Base-by-base conservation (phyloP, 1,284 basidiomycete genomes). In the Apiotrichum brassicae region DNA sequence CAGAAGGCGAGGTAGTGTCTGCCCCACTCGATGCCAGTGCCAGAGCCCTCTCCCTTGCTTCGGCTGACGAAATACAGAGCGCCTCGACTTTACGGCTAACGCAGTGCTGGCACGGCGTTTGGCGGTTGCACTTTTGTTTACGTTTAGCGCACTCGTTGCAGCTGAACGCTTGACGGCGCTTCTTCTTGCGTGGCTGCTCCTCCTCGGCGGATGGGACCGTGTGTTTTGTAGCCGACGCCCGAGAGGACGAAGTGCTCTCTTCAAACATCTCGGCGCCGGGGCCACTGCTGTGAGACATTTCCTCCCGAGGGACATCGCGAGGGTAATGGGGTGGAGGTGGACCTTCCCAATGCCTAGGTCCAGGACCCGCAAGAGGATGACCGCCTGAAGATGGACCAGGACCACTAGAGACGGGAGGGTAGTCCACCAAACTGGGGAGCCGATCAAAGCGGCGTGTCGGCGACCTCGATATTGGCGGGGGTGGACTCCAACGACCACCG, bases 121-220 rank as follows among this genome's bases (percentile, higher is more conserved):
- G 63, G n/a, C 69, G 51, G 53, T 71, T 69, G 50, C 69, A 71
- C 46, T 63, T 65, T 37, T 71, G 69, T 47, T 71, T 71, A 34
- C 69, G 56, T 44, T 71, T 71, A 6, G 66, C 61, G 30, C 69
- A 71, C 51, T 71, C 66, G 11, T 64, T 65, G 43, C 69, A 71
- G 4, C 59, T 60, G 22, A 69, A 57, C 1, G 69, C 69, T 13
- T 66, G 61, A 18, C 69, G 45, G 16, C 68, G 46, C 45, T 71
- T 71, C 58, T 71, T 71, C 57, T 70, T 71, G n/a, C 58, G 57
- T 6, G 41, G 48, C 33, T 40, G 42, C 26, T 40, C 48, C 2
- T 41, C 48, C 16, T 48, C 52, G 24, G 32, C 12, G 1, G 54
- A 25, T 3, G 61, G 55, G 3, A 47, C 50, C 4, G 55, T 26